Percentiles rank a stretch among this genome's conserved stretches.
These are phyloP conservation scores for Sorghum bicolor DNA, from an alignment of 176 grass and related monocot species.

Conservation along the genomic window DNA sequence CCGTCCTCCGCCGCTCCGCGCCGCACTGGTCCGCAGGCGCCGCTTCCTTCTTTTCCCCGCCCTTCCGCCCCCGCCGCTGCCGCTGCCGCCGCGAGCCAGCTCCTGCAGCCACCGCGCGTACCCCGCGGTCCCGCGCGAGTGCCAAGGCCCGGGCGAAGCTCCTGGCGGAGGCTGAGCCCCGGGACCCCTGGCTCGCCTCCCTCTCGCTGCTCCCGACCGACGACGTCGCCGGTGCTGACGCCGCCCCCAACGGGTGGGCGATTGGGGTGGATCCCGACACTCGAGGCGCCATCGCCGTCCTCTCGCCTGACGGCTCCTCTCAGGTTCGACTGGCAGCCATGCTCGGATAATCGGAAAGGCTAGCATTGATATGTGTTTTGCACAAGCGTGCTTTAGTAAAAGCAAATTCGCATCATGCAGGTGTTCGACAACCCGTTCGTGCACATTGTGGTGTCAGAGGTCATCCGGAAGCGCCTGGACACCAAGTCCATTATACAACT, in stretches of 20 bases:
- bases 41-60: slow-evolving; percentile 40
- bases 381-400: not conserved
- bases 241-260: slow-evolving; percentile 46
- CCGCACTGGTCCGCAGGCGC: slow-evolving; percentile 19
- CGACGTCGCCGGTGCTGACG: not conserved
- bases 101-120: not conserved
- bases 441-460: slow-evolving; percentile 71
- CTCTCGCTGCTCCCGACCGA: slow-evolving; percentile 53
- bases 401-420: slow-evolving; percentile 30
- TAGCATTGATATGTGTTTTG: not conserved
- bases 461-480: slow-evolving; percentile 75
- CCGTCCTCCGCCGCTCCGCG: slow-evolving; percentile 29
- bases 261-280: slow-evolving; percentile 84
- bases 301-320: slow-evolving; percentile 58
- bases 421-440: slow-evolving; percentile 79
- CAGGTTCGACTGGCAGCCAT: slow-evolving; percentile 21
- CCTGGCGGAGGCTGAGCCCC: slow-evolving; percentile 37
- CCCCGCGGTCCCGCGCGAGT: slow-evolving; percentile 13
- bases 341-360: not conserved
- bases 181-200: slow-evolving; percentile 74
- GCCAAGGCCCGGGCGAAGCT: slow-evolving; percentile 49
- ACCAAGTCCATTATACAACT: slow-evolving; percentile 82
- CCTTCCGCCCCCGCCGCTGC: slow-evolving; percentile 36
- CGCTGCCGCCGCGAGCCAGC: not conserved
- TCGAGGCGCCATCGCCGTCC: slow-evolving; percentile 62